Percentiles rank a stretch among this genome's conserved stretches.
These are phyloP conservation scores for Trypanosoma congolense DNA, from an alignment of 208 protist species.

Conservation along the genomic window DNA sequence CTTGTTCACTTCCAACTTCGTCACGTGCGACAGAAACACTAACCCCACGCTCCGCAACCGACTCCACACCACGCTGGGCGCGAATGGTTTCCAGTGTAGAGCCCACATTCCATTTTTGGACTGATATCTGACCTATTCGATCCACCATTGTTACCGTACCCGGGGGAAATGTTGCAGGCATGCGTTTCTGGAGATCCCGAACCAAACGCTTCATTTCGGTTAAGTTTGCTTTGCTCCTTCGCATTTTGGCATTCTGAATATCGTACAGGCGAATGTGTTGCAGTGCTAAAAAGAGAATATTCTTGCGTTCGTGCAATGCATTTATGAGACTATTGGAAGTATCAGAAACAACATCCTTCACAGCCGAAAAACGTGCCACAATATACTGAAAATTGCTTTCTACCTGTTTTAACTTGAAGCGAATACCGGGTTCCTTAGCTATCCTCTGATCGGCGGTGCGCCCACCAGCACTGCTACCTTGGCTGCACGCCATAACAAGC, in stretches of 20 bases:
- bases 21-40: neutral
- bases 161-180: conserved; percentile 71
- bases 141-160: conserved; percentile 80
- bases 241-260: conserved; percentile 81
- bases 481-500: conserved; percentile 49
- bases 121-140: conserved; percentile 79
- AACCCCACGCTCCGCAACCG: conserved; percentile 1
- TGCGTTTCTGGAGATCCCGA: conserved; percentile 50
- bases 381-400: conserved; percentile 89
- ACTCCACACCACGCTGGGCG: conserved; percentile 31
- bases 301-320: conserved; percentile 85
- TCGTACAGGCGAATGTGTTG: conserved; percentile 91
- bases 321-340: conserved; percentile 83
- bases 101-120: conserved; percentile 78
- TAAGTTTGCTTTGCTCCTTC: conserved; percentile 60
- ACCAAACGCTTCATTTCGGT: conserved; percentile 65
- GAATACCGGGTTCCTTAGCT: conserved; percentile 78
- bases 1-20: neutral
- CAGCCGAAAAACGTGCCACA: conserved; percentile 72
- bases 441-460: conserved; percentile 67
- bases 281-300: conserved; percentile 87
- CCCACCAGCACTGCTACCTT: conserved; percentile 16
- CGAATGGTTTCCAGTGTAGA: conserved; percentile 76
- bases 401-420: conserved; percentile 86
- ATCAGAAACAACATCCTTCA: conserved; percentile 82